Conservation (phyloP, 2,329 filamentous ascomycete species). For the Eutypa lata region DNA sequence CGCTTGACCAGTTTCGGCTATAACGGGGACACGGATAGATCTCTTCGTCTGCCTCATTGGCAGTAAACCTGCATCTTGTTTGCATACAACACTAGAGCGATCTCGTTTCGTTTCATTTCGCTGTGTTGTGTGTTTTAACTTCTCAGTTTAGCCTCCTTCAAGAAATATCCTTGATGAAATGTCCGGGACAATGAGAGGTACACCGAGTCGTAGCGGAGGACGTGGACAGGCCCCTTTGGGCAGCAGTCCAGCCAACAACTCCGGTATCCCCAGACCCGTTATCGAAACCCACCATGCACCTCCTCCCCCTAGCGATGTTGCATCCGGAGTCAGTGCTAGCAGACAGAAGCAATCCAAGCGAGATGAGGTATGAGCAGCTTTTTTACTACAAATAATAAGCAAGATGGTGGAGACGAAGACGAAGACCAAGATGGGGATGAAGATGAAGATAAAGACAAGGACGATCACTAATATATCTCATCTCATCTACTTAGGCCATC, state of each 20-base stretch:
- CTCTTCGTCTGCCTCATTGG: too few species aligned
- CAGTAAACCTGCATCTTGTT: too few species aligned
- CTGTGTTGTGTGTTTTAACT: too few species aligned
- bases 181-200: slow-evolving; percentile 63
- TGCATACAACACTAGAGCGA: too few species aligned
- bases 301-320: slow-evolving; percentile 52
- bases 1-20: neutral
- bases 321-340: slow-evolving; percentile 79
- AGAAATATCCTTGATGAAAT: neutral
- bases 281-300: slow-evolving; percentile 50
- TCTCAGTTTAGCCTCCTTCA: too few species aligned
- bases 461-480: too few species aligned
- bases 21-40: too few species aligned
- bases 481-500: slow-evolving; percentile 66
- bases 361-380: slow-evolving; percentile 75
- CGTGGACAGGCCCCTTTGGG: slow-evolving; percentile 45
- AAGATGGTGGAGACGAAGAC: neutral
- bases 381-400: slow-evolving; percentile 10
- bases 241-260: slow-evolving; percentile 57
- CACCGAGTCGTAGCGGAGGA: slow-evolving; percentile 59
- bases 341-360: slow-evolving; percentile 95
- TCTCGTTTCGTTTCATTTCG: too few species aligned
- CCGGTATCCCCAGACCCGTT: slow-evolving; percentile 70
- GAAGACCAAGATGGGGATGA: too few species aligned
- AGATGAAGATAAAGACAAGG: too few species aligned